Evolutionary conservation across 2,329 filamentous ascomycete species (phyloP).

Genomic region (Sporothrix inflata): DNA sequence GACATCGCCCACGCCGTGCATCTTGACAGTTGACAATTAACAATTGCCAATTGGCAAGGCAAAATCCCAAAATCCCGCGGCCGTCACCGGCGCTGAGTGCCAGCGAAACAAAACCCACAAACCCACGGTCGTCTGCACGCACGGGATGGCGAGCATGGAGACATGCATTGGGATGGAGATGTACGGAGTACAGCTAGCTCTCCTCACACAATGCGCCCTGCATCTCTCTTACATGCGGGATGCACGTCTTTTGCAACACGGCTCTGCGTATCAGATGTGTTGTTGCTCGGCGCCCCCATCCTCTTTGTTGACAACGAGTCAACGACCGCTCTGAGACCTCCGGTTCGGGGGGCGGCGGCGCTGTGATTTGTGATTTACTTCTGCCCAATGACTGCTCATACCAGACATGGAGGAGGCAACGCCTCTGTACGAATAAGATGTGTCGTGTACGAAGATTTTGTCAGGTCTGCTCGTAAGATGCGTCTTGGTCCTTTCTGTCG

Average conservation of each 20-base stretch:
- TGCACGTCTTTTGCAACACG: neutral
- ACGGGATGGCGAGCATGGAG: constrained; percentile 18
- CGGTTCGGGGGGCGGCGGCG: neutral
- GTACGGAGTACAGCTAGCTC: too few species aligned
- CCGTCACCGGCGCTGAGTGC: neutral
- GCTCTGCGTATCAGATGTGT: constrained; percentile 18
- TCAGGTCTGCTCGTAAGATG: constrained; percentile 9
- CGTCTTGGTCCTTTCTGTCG: neutral
- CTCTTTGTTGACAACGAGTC: neutral
- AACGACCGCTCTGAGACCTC: neutral
- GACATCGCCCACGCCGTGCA: neutral
- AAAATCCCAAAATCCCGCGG: constrained; percentile 1
- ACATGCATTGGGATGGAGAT: neutral
- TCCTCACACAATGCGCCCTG: neutral
- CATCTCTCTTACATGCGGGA: constrained; percentile 14
- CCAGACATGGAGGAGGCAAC: neutral
- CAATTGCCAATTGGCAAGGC: constrained; percentile 25
- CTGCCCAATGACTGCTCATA: neutral
- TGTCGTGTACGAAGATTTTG: neutral
- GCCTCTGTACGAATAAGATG: neutral
- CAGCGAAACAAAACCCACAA: neutral
- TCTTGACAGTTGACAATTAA: constrained; percentile 8
- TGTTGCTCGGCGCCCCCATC: neutral
- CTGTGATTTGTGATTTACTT: neutral
- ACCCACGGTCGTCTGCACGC: constrained; percentile 16